Evolutionary conservation across 805 yeast genomes (phyloP), one percentile per base, ranked within the genome.

Genomic region (Saccharomycopsis sp.): DNA sequence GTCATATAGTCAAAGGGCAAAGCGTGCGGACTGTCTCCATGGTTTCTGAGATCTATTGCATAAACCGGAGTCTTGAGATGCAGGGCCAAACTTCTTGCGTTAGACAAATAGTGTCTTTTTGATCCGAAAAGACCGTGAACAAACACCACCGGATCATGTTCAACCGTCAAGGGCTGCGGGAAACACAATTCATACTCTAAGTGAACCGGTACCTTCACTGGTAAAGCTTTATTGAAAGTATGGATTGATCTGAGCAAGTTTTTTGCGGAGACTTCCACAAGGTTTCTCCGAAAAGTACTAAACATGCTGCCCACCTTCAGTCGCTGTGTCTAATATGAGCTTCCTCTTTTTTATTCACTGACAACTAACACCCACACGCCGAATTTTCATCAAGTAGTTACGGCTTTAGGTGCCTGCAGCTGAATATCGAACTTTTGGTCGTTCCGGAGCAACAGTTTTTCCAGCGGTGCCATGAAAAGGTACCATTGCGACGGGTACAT

Each of bases 71-170:
- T 64, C 14, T 68, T 62, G 1, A 77, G 65, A 2, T 53, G 54
- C 16, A 66, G 58, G 2, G 76, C 65, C 23, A 80, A 62, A 9
- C 62, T 63, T 52, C 73, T 69, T 7, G 75, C 78, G 1, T 76
- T 68, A 3, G 73, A 65, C 37, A 71, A 68, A 65, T 74, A 82
- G 64, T 75, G 76, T 54, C 70, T 72, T 46, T 71, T 71, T 3
- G 78, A 74, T 0, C 85, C 87, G 55, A 82, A 74, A 24, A 81
- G 71, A 1, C 87, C 87, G 65, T 82, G 87, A 14, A 82, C 63
- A 64, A 81, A 65, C 8, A 82, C 61, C 1, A 77, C 67, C 1
- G 82, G 79, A n/a, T 58, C 63, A 7, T 57, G 56, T 52, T 64
- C 66, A 12, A 46, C 34, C 8, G 55, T 14, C 52, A 41, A 24